Conservation (phyloP, 129 eudicot species). For the Pseudognaphalium luteoalbum region DNA sequence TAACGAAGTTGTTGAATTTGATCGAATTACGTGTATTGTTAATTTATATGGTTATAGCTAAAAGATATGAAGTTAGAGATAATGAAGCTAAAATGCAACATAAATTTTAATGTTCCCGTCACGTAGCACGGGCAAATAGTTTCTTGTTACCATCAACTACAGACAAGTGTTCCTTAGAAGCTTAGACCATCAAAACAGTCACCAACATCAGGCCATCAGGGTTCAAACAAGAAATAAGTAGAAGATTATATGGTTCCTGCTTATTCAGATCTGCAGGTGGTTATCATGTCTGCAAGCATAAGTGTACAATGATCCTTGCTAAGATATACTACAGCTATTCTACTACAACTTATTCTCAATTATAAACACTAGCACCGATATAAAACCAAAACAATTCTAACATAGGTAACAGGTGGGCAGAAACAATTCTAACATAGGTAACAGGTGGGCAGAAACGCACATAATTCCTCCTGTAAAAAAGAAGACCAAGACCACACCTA, state of each 20-base stretch:
- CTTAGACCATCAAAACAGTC: too few relatives aligned
- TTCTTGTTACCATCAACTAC: too few relatives aligned
- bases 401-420: background rate
- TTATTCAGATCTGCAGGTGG: slow-evolving; percentile 30
- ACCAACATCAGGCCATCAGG: too few relatives aligned
- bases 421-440: background rate
- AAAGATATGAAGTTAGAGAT: too few relatives aligned
- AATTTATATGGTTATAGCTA: too few relatives aligned
- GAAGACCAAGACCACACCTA: background rate
- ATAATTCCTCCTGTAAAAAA: slow-evolving; percentile 26
- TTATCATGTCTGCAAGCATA: slow-evolving; percentile 15
- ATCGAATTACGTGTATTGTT: too few relatives aligned
- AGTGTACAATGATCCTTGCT: slow-evolving; percentile 28
- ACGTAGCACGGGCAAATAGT: too few relatives aligned
- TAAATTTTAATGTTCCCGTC: too few relatives aligned
- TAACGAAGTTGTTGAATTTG: too few relatives aligned
- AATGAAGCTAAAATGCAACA: too few relatives aligned
- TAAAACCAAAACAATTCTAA: background rate
- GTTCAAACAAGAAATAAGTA: too few relatives aligned
- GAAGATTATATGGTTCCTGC: slow-evolving; percentile 8
- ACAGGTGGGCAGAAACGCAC: background rate
- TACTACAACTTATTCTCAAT: slow-evolving; percentile 21
- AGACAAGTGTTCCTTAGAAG: too few relatives aligned
- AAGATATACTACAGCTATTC: slow-evolving; percentile 10
- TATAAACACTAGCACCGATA: background rate